Evolutionary conservation across 371 early-diverging fungal genomes (phyloP).

Genomic region (Haplosporangium sp.): DNA sequence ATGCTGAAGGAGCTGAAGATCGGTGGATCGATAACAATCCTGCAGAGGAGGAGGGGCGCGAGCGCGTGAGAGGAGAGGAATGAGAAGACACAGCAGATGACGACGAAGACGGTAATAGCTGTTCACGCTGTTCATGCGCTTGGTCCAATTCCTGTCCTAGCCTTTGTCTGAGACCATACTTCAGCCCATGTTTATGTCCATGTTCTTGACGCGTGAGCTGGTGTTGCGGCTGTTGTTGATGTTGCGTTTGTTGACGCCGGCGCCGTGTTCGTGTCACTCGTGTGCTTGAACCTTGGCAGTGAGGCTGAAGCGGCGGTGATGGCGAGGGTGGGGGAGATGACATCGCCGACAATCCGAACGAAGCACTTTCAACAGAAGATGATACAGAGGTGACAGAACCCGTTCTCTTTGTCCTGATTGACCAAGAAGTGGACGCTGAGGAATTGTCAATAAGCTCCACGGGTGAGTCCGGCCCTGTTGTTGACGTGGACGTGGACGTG

Average conservation of each 20-base stretch:
- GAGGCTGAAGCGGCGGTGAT: slow-evolving; percentile 9
- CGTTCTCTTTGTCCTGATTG: slow-evolving; percentile 16
- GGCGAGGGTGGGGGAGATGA: slow-evolving; percentile 20
- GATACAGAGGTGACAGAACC: slow-evolving; percentile 8
- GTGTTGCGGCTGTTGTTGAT: slow-evolving; percentile 9
- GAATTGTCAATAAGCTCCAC: slow-evolving; percentile 6
- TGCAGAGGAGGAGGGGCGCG: not conserved
- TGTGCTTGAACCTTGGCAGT: slow-evolving; percentile 1
- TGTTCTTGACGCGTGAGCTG: slow-evolving; percentile 2
- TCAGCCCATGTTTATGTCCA: slow-evolving; percentile 2
- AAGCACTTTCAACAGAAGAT: not conserved
- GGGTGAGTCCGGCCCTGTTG: slow-evolving; percentile 11
- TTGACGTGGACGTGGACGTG: not conserved
- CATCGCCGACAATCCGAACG: not conserved
- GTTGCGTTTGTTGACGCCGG: slow-evolving; percentile 7
- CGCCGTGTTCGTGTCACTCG: not conserved
- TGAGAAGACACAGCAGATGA: no score
- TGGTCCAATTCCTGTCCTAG: not conserved
- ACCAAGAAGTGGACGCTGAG: not conserved
- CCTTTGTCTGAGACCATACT: not conserved
- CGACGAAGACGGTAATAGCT: not conserved
- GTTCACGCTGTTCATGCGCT: slow-evolving; percentile 7
- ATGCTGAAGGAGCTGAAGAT: not conserved
- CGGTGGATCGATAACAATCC: not conserved
- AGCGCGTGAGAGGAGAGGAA: not conserved